Conservation (phyloP, 169 alveolate genomes). For the Miamiensis avidus region DNA sequence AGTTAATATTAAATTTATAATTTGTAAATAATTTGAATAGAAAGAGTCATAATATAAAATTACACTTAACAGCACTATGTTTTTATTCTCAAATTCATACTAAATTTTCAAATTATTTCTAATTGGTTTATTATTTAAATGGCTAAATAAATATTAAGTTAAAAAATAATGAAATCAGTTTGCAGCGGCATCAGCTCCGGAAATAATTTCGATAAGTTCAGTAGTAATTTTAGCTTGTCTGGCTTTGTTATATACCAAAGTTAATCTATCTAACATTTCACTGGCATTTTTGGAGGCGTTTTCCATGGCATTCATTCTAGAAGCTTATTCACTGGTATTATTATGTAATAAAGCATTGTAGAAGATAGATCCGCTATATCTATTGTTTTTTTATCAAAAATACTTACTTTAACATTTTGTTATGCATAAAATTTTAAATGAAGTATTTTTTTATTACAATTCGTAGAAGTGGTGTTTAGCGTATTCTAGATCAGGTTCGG, state of each 20-base stretch:
- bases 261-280: slow-evolving; percentile 65
- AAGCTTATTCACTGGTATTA: slow-evolving; percentile 70
- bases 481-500: slow-evolving; percentile 65
- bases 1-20: too few relatives aligned
- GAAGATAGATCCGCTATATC: slow-evolving; percentile 56
- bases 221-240: slow-evolving; percentile 92
- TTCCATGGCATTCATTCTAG: slow-evolving; percentile 85
- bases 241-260: slow-evolving; percentile 71
- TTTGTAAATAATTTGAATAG: too few relatives aligned
- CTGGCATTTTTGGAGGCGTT: slow-evolving; percentile 78
- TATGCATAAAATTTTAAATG: too few relatives aligned
- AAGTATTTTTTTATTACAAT: slow-evolving; percentile 12
- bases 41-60: too few relatives aligned
- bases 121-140: too few relatives aligned
- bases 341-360: slow-evolving; percentile 67
- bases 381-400: too few relatives aligned
- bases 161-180: neutral
- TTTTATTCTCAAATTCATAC: too few relatives aligned
- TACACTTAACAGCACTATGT: too few relatives aligned
- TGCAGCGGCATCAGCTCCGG: slow-evolving; percentile 91
- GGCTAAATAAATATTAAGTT: too few relatives aligned
- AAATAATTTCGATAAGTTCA: slow-evolving; percentile 93
- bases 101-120: too few relatives aligned
- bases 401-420: too few relatives aligned
- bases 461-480: slow-evolving; percentile 68